These are phyloP conservation scores for Xylaria cubensis DNA, from an alignment of 495 filamentous ascomycete species.

Conservation along the genomic window DNA sequence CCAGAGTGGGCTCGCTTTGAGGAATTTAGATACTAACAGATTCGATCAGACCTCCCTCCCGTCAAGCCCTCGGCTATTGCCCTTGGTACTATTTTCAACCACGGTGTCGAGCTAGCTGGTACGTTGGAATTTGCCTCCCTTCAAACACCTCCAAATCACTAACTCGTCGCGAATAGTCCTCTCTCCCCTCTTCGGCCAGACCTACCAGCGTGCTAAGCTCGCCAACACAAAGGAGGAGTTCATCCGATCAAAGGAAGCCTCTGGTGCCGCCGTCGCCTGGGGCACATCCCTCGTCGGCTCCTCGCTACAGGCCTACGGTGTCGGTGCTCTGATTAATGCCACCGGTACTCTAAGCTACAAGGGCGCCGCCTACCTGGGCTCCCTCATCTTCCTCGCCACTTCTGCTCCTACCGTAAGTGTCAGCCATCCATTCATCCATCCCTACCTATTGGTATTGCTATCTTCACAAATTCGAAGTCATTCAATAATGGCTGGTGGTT, in stretches of 20 bases:
- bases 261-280: slow-evolving; percentile 85
- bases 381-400: slow-evolving; percentile 89
- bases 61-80: slow-evolving; percentile 99
- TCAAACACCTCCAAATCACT: background rate
- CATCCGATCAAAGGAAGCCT: slow-evolving; percentile 88
- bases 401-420: slow-evolving; percentile 82
- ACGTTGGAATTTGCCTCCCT: background rate
- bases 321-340: slow-evolving; percentile 93
- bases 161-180: slow-evolving; percentile 69
- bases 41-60: slow-evolving; percentile 77
- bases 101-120: slow-evolving; percentile 62
- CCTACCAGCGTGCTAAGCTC: slow-evolving; percentile 90
- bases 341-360: slow-evolving; percentile 95
- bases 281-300: slow-evolving; percentile 89
- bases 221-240: slow-evolving; percentile 97
- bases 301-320: slow-evolving; percentile 89
- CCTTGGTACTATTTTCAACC: slow-evolving; percentile 93
- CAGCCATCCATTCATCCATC: too few species aligned
- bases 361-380: slow-evolving; percentile 92
- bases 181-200: slow-evolving; percentile 89
- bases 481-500: background rate
- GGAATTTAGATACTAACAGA: slow-evolving; percentile 34
- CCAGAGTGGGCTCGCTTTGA: background rate
- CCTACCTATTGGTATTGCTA: background rate
- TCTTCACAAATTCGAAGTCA: background rate